Base-by-base conservation (phyloP, 305 asterid species). In the Solanum aculeatissimum region DNA sequence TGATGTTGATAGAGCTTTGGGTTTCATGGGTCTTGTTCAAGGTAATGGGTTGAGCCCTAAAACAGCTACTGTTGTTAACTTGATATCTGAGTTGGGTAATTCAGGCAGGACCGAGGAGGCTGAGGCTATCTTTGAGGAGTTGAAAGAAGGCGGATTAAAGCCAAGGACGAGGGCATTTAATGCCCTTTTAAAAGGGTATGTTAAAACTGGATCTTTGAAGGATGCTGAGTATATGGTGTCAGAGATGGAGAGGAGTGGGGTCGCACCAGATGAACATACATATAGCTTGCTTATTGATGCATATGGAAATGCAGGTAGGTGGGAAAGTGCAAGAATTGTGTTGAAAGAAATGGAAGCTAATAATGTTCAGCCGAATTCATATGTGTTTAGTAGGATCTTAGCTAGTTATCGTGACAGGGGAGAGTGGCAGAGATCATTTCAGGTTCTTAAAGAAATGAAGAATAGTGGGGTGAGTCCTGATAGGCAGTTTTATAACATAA, bases 281-380 rank as follows among this genome's bases (percentile, higher is more conserved):
- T 95, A 96, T 68, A 91, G 99, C 84, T 87, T 94, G 89, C 98
- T 96, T 66, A 96, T 96, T 32, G 99, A 96, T 87, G 99, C 98
- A 2, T 96, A 95, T 86, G 98, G 97, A 45, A 94, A 94, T 90
- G 98, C 98, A 0, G 98, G 98, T 84, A 92, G 98, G 81, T 96
- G 99, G 99, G 99, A 96, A 91, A 93, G 97, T 81, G 98, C 97
- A 14, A 88, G 95, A 86, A 93, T 96, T 62, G 97, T 96, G 86
- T 87, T 96, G 91, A 92, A 94, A 77, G 99, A 93, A 84, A 96
- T 96, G 98, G 94, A 96, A 85, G 91, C 92, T 4, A 94, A 93
- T 70, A 89, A 89, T 27, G 94, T 95, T 54, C 90, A 88, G 88
- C 98, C 98, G 4, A 94, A 91, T 87, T 87, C 97, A 2, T 92